Evolutionary conservation across 345 rosid genomes (phyloP).

Genomic region (Syzygium aromaticum): DNA sequence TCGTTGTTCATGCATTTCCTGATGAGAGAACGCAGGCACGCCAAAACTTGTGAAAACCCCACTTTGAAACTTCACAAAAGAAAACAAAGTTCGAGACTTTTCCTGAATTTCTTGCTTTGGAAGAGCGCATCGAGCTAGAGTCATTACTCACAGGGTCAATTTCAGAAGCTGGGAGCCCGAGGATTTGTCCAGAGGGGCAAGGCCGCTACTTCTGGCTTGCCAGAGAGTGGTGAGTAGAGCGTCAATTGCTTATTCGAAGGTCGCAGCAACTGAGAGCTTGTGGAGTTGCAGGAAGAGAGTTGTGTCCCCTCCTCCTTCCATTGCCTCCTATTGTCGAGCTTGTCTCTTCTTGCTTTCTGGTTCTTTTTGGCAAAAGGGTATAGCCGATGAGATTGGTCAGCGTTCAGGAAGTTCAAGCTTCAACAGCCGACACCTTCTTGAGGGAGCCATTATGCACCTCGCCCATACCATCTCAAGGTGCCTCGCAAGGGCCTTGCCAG

Average conservation of each 20-base stretch:
- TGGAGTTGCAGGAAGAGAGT: conserved; percentile 32
- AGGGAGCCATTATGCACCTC: too few relatives aligned
- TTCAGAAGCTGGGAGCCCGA: conserved; percentile 23
- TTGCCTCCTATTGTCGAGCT: neutral
- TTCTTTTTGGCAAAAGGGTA: neutral
- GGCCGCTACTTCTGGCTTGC: conserved; percentile 39
- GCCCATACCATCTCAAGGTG: too few relatives aligned
- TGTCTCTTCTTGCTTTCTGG: neutral
- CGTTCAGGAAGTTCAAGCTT: neutral
- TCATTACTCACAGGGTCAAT: conserved; percentile 27
- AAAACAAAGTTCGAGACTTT: neutral
- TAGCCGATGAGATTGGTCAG: neutral
- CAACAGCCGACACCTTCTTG: neutral
- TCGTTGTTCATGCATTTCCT: conserved; percentile 37
- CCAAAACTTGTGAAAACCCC: conserved; percentile 30
- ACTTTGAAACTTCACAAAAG: neutral
- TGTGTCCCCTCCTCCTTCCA: conserved; percentile 2
- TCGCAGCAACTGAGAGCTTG: conserved; percentile 25
- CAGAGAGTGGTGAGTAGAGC: conserved; percentile 30
- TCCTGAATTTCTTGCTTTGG: neutral
- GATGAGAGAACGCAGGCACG: conserved; percentile 54
- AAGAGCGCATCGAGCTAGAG: neutral
- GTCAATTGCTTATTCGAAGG: conserved; percentile 22
- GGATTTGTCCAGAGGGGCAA: conserved; percentile 29
- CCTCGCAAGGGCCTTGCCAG: too few relatives aligned